A percentile compares a stretch with the other conserved stretches of the same genome.
These are phyloP conservation scores for Cicer bijugum DNA, from an alignment of 306 rosid species.

Conservation along the genomic window DNA sequence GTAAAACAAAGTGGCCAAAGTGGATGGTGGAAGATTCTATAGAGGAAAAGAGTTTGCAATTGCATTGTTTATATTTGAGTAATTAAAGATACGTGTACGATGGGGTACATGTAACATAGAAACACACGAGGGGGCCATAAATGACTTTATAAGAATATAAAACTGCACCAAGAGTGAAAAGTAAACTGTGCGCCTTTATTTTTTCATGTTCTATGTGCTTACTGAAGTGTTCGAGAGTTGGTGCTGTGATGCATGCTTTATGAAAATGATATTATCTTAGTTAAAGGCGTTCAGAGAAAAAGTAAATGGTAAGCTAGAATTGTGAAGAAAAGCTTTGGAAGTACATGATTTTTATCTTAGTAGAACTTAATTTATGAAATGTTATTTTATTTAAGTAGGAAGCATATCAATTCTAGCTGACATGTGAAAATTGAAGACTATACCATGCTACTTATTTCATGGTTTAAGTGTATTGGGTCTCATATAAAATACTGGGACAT, in stretches of 20 bases:
- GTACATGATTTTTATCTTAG: neutral
- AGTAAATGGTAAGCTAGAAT: neutral
- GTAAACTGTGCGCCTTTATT: neutral
- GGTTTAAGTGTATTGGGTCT: too few species aligned
- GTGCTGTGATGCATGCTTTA: neutral
- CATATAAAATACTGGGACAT: too few species aligned
- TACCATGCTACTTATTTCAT: neutral
- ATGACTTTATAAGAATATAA: neutral
- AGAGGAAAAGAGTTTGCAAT: neutral
- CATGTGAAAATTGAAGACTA: neutral
- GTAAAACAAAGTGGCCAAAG: neutral
- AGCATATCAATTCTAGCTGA: neutral
- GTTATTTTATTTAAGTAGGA: neutral
- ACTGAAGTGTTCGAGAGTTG: neutral
- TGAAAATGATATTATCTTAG: neutral
- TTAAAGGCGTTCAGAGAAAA: neutral
- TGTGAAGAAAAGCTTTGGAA: neutral
- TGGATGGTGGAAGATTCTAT: slow-evolving; percentile 1
- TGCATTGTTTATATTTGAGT: neutral
- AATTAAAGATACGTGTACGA: neutral
- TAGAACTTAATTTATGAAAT: neutral
- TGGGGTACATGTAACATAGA: neutral
- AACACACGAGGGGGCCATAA: neutral
- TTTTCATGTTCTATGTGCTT: neutral
- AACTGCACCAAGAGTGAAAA: neutral